A percentile compares a stretch with the other conserved stretches of the same genome.
These are phyloP conservation scores for Neurospora sp. DNA, from an alignment of 495 filamentous ascomycete species.

Conservation along the genomic window DNA sequence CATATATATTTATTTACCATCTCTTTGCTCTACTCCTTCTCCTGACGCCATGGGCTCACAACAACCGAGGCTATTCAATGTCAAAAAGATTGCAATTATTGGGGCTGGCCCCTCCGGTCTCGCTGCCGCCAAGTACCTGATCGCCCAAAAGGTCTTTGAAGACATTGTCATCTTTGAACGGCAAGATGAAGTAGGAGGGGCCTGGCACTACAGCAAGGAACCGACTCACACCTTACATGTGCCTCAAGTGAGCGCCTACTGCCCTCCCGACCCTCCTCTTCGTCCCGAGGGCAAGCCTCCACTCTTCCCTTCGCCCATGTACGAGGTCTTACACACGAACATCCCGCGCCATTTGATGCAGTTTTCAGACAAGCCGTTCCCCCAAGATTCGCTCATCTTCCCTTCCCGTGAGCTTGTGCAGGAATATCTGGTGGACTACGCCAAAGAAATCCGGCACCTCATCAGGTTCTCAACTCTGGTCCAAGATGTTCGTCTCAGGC, in stretches of 20 bases:
- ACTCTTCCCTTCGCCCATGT: slow-evolving; percentile 63
- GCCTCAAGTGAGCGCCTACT: slow-evolving; percentile 32
- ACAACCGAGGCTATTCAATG: slow-evolving; percentile 19
- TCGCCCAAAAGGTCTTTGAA: slow-evolving; percentile 60
- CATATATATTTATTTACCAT: neutral
- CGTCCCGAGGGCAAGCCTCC: slow-evolving; percentile 14
- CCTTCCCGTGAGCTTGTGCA: slow-evolving; percentile 58
- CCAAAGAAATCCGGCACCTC: slow-evolving; percentile 45
- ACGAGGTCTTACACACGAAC: slow-evolving; percentile 75
- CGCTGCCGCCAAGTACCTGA: slow-evolving; percentile 60
- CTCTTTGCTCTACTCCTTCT: neutral
- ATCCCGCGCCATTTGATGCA: slow-evolving; percentile 76
- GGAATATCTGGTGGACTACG: slow-evolving; percentile 66
- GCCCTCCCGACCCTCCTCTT: slow-evolving; percentile 31
- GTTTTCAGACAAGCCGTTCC: slow-evolving; percentile 62
- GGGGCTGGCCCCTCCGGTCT: slow-evolving; percentile 64
- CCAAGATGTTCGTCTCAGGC: slow-evolving; percentile 21
- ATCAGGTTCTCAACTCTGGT: slow-evolving; percentile 36
- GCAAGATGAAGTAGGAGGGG: slow-evolving; percentile 60
- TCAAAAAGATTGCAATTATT: slow-evolving; percentile 52
- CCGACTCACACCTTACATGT: slow-evolving; percentile 20
- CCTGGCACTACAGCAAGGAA: slow-evolving; percentile 66
- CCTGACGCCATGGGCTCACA: slow-evolving; percentile 17
- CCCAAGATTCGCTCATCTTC: slow-evolving; percentile 53
- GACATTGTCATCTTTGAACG: slow-evolving; percentile 76